phyloP scores from a whole-genome alignment of 306 rosid genomes.

The Castanopsis chinensis region DNA sequence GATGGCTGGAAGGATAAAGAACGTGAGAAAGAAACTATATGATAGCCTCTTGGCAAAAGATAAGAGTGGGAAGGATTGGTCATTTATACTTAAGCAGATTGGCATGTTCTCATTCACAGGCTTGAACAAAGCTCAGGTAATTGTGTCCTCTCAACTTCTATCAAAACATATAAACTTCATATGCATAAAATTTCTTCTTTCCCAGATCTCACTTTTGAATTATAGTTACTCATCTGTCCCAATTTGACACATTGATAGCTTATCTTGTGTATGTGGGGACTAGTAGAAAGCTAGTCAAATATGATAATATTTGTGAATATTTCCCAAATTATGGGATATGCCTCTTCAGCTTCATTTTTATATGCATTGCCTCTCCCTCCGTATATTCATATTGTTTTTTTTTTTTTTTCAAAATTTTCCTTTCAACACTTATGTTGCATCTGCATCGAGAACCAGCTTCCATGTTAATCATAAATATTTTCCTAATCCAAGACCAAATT shows the following conservation, averaged over 20 bases:
- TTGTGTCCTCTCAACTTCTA: neutral
- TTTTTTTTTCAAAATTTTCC: neutral
- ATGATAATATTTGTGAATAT: neutral
- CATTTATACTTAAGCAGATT: slow-evolving; percentile 86
- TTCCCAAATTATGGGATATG: neutral
- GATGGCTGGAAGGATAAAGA: slow-evolving; percentile 99
- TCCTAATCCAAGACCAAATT: neutral
- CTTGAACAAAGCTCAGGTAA: slow-evolving; percentile 78
- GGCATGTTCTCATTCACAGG: slow-evolving; percentile 99
- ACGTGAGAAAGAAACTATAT: slow-evolving; percentile 76
- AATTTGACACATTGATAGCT: neutral
- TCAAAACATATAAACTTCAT: slow-evolving; percentile 6
- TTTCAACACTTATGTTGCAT: neutral
- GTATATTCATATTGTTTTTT: neutral
- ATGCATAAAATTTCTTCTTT: neutral
- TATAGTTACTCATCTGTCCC: neutral
- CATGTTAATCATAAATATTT: neutral
- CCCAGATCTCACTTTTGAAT: neutral
- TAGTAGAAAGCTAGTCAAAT: neutral
- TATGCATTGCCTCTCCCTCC: neutral
- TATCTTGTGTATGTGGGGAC: neutral
- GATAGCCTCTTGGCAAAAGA: slow-evolving; percentile 74
- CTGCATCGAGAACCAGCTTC: neutral
- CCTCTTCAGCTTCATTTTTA: neutral
- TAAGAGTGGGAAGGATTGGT: slow-evolving; percentile 97